phyloP scores from a whole-genome alignment of 2,329 filamentous ascomycete genomes.

The Pyricularia sp. region DNA sequence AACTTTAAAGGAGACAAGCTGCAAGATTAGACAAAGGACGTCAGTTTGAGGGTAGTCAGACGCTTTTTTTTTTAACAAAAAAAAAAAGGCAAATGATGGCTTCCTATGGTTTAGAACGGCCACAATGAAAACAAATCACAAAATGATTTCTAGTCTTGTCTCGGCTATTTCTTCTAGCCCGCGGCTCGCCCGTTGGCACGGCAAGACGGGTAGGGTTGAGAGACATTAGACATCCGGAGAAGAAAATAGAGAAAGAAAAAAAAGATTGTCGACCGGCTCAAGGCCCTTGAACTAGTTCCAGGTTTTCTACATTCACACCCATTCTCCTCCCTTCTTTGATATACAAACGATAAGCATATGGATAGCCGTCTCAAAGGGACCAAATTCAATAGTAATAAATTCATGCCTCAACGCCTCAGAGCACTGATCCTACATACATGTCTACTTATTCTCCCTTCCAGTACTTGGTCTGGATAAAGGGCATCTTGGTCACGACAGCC shows the following conservation, averaged over 20 bases:
- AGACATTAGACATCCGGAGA: not conserved
- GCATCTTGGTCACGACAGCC: slow-evolving; percentile 75
- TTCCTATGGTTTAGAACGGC: slow-evolving; percentile 11
- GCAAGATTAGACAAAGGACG: slow-evolving; percentile 12
- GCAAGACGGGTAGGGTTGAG: not conserved
- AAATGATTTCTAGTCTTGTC: not conserved
- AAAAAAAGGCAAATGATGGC: slow-evolving; percentile 8
- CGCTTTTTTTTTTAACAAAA: not conserved
- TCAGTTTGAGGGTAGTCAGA: slow-evolving; percentile 15
- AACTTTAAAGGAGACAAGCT: slow-evolving; percentile 4
- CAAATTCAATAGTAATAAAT: not conserved
- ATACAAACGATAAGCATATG: not conserved
- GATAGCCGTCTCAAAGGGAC: not conserved
- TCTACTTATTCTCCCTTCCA: slow-evolving; percentile 31
- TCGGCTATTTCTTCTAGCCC: not conserved
- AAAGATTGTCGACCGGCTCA: not conserved
- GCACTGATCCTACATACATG: slow-evolving; percentile 4
- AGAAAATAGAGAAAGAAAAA: not conserved
- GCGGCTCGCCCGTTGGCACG: no score
- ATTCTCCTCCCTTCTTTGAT: not conserved
- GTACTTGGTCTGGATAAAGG: slow-evolving; percentile 73
- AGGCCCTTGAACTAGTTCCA: not conserved
- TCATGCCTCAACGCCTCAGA: not conserved
- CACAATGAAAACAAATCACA: not conserved
- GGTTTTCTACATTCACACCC: not conserved